Conservation (phyloP, 192 early-diverging fungal genomes). For the Coemansia sp. region DNA sequence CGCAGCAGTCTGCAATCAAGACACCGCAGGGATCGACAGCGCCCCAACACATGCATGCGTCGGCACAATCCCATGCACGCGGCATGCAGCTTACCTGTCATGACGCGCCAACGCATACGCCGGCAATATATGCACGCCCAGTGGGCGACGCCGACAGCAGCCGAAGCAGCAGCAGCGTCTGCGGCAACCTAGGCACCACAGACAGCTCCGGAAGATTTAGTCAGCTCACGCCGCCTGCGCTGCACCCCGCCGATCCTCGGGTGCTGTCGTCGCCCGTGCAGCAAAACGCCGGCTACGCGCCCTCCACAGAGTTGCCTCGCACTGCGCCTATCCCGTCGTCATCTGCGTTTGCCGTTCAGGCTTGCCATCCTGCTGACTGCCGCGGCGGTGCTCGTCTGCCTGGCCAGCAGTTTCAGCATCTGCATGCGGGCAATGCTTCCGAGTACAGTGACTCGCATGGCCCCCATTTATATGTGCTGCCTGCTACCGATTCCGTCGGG, state of each 20-base stretch:
- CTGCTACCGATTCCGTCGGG: not conserved
- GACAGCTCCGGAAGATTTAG: not conserved
- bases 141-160: slow-evolving; percentile 28
- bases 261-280: slow-evolving; percentile 22
- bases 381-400: not conserved
- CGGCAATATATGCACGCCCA: slow-evolving; percentile 52
- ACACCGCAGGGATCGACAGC: slow-evolving; percentile 38
- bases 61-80: slow-evolving; percentile 44
- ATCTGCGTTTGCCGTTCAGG: slow-evolving; percentile 5
- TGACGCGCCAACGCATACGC: slow-evolving; percentile 20
- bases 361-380: not conserved
- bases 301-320: slow-evolving; percentile 18
- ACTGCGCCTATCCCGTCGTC: slow-evolving; percentile 32
- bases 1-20: slow-evolving; percentile 7
- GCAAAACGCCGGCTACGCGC: not conserved
- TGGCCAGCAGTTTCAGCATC: not conserved
- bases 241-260: not conserved
- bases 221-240: slow-evolving; percentile 14
- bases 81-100: slow-evolving; percentile 29
- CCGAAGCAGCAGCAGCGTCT: slow-evolving; percentile 18
- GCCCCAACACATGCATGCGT: slow-evolving; percentile 49
- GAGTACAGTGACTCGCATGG: slow-evolving; percentile 2
- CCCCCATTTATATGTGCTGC: not conserved
- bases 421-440: not conserved
- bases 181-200: slow-evolving; percentile 5